Percentiles rank a stretch among this genome's conserved stretches.
phyloP scores from a whole-genome alignment of 768 basidiomycete genomes.

The Phlebiopsis gigantea region DNA sequence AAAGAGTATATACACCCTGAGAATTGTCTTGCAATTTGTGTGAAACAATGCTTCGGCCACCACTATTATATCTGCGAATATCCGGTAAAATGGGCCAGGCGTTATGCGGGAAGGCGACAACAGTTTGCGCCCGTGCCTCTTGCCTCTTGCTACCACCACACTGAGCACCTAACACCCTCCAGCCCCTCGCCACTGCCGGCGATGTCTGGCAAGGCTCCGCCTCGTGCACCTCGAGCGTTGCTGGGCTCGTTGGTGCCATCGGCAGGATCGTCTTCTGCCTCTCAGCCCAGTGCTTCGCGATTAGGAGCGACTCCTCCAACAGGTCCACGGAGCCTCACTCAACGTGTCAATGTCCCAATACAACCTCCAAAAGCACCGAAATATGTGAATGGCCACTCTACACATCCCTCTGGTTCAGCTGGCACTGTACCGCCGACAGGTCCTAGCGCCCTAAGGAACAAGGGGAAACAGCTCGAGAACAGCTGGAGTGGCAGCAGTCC shows the following conservation, averaged over 20 bases:
- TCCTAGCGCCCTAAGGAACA: constrained; percentile 28
- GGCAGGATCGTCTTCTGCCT: constrained; percentile 28
- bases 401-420: constrained; percentile 24
- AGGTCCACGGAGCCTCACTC: constrained; percentile 56
- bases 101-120: background rate
- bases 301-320: constrained; percentile 57
- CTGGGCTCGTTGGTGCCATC: constrained; percentile 37
- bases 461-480: constrained; percentile 38
- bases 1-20: background rate
- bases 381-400: constrained; percentile 37
- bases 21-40: background rate
- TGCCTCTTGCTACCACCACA: constrained; percentile 8
- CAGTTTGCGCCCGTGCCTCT: constrained; percentile 5
- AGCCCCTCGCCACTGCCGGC: constrained; percentile 14
- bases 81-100: background rate
- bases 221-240: constrained; percentile 68
- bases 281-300: constrained; percentile 28
- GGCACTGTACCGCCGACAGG: constrained; percentile 26
- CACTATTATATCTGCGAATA: background rate
- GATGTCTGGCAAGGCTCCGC: constrained; percentile 79
- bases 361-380: constrained; percentile 29
- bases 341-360: constrained; percentile 19
- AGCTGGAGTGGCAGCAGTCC: constrained; percentile 25
- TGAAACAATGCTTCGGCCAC: background rate
- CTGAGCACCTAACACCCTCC: constrained; percentile 4